Evolutionary conservation across 1,284 basidiomycete species (phyloP).

Genomic region (Peniophora sp.): DNA sequence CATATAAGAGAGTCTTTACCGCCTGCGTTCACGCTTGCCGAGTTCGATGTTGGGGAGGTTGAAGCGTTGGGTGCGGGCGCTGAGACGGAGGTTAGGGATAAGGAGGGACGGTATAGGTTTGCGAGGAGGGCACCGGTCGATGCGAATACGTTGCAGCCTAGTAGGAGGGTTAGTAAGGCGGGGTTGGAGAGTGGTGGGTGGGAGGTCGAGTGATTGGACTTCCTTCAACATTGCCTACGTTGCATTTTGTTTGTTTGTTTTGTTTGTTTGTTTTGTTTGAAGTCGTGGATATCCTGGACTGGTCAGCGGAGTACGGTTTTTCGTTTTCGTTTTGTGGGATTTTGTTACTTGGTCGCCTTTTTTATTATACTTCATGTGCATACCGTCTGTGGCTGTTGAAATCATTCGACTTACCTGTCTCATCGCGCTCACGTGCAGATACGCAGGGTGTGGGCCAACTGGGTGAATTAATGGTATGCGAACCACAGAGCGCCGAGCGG

Average conservation of each 20-base stretch:
- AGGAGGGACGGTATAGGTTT: conserved; percentile 76
- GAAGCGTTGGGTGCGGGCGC: conserved; percentile 54
- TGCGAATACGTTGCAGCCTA: conserved; percentile 78
- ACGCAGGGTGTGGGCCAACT: too few species aligned
- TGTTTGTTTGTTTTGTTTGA: neutral
- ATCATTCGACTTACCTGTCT: too few species aligned
- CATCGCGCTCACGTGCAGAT: too few species aligned
- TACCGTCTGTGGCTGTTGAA: too few species aligned
- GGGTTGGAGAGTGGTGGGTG: conserved; percentile 61
- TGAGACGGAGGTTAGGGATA: conserved; percentile 81
- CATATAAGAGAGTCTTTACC: conserved; percentile 74
- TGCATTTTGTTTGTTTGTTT: neutral
- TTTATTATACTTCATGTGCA: neutral
- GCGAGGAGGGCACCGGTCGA: conserved; percentile 79
- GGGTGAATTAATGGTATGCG: too few species aligned
- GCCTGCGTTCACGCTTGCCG: conserved; percentile 37
- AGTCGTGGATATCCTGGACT: too few species aligned
- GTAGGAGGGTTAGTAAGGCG: conserved; percentile 82
- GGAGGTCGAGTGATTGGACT: conserved; percentile 10
- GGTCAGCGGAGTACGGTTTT: too few species aligned
- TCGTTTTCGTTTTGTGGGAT: too few species aligned
- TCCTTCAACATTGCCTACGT: neutral
- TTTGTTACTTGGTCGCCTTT: too few species aligned
- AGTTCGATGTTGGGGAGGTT: conserved; percentile 15
- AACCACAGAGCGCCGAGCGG: too few species aligned